Base-by-base conservation (phyloP, 441 rosid species). In the Jatropha multifida region DNA sequence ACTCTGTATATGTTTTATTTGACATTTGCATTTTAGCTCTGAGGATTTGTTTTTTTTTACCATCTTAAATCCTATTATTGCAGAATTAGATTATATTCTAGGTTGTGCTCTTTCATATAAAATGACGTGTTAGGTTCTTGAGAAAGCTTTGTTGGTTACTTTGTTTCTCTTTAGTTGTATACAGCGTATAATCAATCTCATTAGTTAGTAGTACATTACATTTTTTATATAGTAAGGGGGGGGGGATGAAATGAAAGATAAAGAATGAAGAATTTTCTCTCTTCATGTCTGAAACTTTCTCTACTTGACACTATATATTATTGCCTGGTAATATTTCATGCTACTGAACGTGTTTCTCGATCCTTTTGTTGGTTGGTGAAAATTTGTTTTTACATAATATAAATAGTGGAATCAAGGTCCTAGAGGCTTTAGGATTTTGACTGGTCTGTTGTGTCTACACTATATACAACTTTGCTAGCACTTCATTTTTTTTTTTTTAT, bases 211-310 rank as follows among this genome's bases (percentile, higher is more conserved):
- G 23, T 13, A 23, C 5, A 2, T 32, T 5, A 2, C 17, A 40
- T n/a, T 14, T 14, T 69, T 55, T n/a, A 18, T 20, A 62, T 12
- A 3, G 27, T 17, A 64, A 23, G 23, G 0, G 23, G 23, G 23
- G 23, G 23, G 23, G 23, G 23, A 23, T 23, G 42, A 54, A 52
- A 69, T 54, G 14, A 69, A 32, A 26, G 61, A 69, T 32, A 26
- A 58, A 4, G 44, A 38, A 4, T 15, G 37, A 32, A 41, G 27
- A 62, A 67, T n/a, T 27, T 75, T 75, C 42, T 48, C 38, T 60
- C 61, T 68, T n/a, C 18, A 38, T 61, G 46, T 76, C 26, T 51
- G 44, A 54, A 54, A 49, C 58, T 17, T 70, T 6, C 23, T 76
- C n/a, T 54, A 54, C n/a, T 54, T 54, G 58, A 13, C 20, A 54